These are phyloP conservation scores for Stachybotrys chartarum DNA, from an alignment of 2,329 filamentous ascomycete genomes.

Conservation along the genomic window DNA sequence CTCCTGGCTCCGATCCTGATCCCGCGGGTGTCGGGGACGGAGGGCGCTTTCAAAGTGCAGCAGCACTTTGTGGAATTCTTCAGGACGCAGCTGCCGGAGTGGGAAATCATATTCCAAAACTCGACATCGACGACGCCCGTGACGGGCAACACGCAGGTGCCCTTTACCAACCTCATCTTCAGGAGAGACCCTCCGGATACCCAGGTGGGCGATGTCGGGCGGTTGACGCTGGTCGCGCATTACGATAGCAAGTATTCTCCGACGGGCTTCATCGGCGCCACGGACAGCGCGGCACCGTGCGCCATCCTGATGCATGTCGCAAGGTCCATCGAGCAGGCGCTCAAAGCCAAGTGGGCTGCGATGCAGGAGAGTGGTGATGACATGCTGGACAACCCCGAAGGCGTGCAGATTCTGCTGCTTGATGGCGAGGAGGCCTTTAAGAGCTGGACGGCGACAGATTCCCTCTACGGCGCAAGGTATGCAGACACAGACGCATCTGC, in stretches of 20 bases:
- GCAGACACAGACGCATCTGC: slow-evolving; percentile 8
- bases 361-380: slow-evolving; percentile 55
- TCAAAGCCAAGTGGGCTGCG: slow-evolving; percentile 74
- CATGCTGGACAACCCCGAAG: slow-evolving; percentile 65
- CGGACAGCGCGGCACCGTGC: slow-evolving; percentile 88
- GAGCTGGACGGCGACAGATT: slow-evolving; percentile 73
- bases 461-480: slow-evolving; percentile 79
- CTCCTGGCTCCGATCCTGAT: slow-evolving; percentile 82
- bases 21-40: slow-evolving; percentile 81
- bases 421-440: slow-evolving; percentile 94
- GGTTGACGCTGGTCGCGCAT: slow-evolving; percentile 84
- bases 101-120: slow-evolving; percentile 81
- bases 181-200: slow-evolving; percentile 84
- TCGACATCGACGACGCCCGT: slow-evolving; percentile 78
- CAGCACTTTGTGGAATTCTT: slow-evolving; percentile 85
- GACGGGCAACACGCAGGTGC: slow-evolving; percentile 62
- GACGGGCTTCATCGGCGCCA: slow-evolving; percentile 85
- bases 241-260: slow-evolving; percentile 83
- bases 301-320: slow-evolving; percentile 88
- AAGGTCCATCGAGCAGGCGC: slow-evolving; percentile 67
- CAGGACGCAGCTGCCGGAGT: slow-evolving; percentile 61
- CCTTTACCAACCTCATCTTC: slow-evolving; percentile 82
- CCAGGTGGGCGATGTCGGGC: slow-evolving; percentile 63
- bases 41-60: slow-evolving; percentile 65
- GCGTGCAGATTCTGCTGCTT: slow-evolving; percentile 81